phyloP scores from a whole-genome alignment of 208 protist species.

The Naegleria fowleri region DNA sequence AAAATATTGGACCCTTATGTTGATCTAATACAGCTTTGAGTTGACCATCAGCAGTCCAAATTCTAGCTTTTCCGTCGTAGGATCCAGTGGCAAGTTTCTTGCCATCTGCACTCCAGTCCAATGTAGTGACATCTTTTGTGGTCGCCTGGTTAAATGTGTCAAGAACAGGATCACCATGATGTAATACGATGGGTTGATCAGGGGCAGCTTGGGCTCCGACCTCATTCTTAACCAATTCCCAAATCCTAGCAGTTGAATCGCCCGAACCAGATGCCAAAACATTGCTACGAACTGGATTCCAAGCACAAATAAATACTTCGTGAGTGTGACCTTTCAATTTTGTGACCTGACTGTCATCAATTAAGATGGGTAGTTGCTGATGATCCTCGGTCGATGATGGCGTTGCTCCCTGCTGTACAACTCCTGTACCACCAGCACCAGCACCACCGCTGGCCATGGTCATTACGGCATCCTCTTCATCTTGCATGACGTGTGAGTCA shows the following conservation, averaged over 20 bases:
- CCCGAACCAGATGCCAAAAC: constrained; percentile 52
- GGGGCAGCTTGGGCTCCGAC: not conserved
- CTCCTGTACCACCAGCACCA: not conserved
- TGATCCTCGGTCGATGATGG: constrained; percentile 21
- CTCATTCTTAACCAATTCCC: constrained; percentile 42
- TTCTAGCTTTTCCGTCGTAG: constrained; percentile 67
- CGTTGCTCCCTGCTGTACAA: not conserved
- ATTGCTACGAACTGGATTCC: constrained; percentile 29
- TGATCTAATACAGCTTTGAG: constrained; percentile 42
- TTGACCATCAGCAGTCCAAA: constrained; percentile 55
- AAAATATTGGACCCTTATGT: constrained; percentile 69
- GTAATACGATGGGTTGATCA: constrained; percentile 33
- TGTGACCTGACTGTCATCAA: constrained; percentile 42
- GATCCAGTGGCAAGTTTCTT: constrained; percentile 62
- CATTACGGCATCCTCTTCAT: not conserved
- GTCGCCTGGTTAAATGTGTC: constrained; percentile 6
- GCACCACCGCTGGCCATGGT: not conserved
- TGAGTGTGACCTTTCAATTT: constrained; percentile 45
- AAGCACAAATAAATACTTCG: constrained; percentile 55
- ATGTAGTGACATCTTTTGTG: constrained; percentile 63
- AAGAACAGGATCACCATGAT: constrained; percentile 12
- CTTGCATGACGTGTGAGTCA: not conserved
- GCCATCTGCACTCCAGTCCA: constrained; percentile 68
- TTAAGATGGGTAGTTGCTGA: constrained; percentile 27
- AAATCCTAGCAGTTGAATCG: constrained; percentile 57